Evolutionary conservation across 805 yeast genomes (phyloP), one percentile per base, ranked within the genome.

Genomic region (Myxozyma udenii): DNA sequence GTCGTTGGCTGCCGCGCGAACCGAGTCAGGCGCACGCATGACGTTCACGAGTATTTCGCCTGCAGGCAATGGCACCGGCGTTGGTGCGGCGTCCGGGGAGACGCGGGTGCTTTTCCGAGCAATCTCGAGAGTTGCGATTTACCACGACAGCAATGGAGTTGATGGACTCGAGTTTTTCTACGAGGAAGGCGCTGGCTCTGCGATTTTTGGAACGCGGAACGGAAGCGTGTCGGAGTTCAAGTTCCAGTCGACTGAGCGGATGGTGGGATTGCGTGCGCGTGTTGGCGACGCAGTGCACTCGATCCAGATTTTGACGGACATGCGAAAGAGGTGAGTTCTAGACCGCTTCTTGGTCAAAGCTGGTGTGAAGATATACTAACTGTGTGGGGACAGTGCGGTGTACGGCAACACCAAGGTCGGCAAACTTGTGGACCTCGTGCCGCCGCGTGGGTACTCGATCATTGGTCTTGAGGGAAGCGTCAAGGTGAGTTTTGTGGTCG

Each of bases 201-300:
- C 66, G 2, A 24, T 68, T 48, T 66, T 69, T 41, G 77, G 77
- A 26, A 67, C 64, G 22, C 58, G 61, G 11, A 75, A 73, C 2
- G 76, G 75, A 12, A 42, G 57, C 4, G 69, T 70, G n/a, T 60
- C 78, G 51, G 89, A 84, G 53, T 77, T 84, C 51, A 65, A 64
- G 1, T 61, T 89, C n/a, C 70, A 71, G 2, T 66, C 66, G 0
- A 86, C 81, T 42, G 96, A 91, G 64, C 52, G 58, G 7, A 71
- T 91, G 5, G 66, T 73, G 2, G 84, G 83, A 23, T 71, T 90
- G 48, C 74, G 76, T 39, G 70, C 88, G 41, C 74, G 95, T 58
- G 74, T 80, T 38, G 98, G 98, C 9, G 81, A 75, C 1, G 93
- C 98, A 97, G 73, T 93, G 3, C 98, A 93, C 72, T 96, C 84